Evolutionary conservation across 768 basidiomycete species (phyloP), one percentile per base, ranked within the genome.

Genomic region (Macrolepiota albuminosa): DNA sequence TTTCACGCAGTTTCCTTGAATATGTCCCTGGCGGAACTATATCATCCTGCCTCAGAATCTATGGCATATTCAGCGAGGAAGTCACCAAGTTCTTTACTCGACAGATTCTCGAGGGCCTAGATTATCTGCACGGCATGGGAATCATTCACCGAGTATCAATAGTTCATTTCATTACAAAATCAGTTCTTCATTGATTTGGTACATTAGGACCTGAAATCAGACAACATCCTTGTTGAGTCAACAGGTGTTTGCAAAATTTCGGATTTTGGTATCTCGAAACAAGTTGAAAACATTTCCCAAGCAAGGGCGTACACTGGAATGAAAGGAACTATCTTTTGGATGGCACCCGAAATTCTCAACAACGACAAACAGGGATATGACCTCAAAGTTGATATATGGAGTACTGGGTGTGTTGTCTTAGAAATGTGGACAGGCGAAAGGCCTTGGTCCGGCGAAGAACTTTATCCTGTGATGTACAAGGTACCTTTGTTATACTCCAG

Each of bases 1-100:
- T 18, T 49, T 37, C 66, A 33, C 58, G 42, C 63, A 96, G 94
- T 65, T 97, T 98, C 76, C 75, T 98, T 67, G 94, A 98, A 73
- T 98, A 98, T 69, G 91, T 98, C 36, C 91, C 94, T 37, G 95
- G 95, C 60, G 95, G 95, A n/a, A 93, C 93, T 1, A 86, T 98
- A 57, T 87, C 85, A 67, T 81, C 85, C 62, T 84, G 89, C 73
- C 71, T 96, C 62, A 81, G 84, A 45, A 88, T 86, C 57, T 84
- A 93, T 67, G 93, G 92, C 55, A 84, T 82, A 64, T 96, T 97
- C 70, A 82, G 86, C 51, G 88, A 95, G 67, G 82, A 88, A 62
- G 87, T 95, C 36, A 88, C 92, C 40, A 92, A 88, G 67, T 90
- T 84, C 59, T 96, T 97, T 67, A 87, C 91, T 2, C 76, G 73